Evolutionary conservation across 1,284 basidiomycete species (phyloP).

Genomic region (Leccinum insigne): DNA sequence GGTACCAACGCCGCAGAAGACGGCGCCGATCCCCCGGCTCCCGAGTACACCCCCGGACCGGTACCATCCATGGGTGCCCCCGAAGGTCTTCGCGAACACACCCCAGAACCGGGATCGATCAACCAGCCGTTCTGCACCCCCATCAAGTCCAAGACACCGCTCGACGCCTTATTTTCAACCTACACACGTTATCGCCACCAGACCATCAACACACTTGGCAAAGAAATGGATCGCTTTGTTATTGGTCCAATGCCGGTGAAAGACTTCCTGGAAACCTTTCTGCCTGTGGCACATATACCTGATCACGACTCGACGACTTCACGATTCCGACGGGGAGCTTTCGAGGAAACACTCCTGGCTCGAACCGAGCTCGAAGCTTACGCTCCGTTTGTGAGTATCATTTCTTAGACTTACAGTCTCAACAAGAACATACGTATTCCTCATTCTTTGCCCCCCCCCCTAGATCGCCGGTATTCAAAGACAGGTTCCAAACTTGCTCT

Average conservation of each 20-base stretch:
- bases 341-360: not conserved
- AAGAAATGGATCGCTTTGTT: not conserved
- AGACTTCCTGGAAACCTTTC: not conserved
- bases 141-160: not conserved
- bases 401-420: not conserved
- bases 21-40: not conserved
- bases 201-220: not conserved
- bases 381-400: not conserved
- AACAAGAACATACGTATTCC: not conserved
- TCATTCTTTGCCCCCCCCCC: not conserved
- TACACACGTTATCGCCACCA: not conserved
- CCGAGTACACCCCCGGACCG: not conserved
- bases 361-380: not conserved
- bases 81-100: not conserved
- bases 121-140: not conserved
- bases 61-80: not conserved
- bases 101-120: not conserved
- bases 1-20: not conserved
- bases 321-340: not conserved
- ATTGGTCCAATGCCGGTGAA: not conserved
- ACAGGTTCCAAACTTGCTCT: not conserved
- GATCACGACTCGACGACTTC: not conserved
- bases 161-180: not conserved
- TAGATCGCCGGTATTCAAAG: not conserved
- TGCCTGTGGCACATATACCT: not conserved